Conservation (phyloP, 805 yeast genomes). For the Candida michaelii region DNA sequence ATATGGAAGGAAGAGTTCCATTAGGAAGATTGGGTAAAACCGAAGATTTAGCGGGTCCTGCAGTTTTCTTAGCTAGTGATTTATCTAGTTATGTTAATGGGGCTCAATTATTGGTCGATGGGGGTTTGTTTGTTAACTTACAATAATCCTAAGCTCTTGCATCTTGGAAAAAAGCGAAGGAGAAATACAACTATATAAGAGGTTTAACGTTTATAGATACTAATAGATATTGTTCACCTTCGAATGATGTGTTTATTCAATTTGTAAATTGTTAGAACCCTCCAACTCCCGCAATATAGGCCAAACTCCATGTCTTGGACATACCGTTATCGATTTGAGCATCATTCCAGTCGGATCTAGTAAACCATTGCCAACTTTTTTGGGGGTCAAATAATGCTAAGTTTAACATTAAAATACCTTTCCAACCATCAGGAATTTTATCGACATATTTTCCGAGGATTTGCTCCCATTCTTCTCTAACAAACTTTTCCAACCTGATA, state of each 20-base stretch:
- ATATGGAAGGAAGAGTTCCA: constrained; percentile 43
- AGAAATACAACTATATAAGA: background rate
- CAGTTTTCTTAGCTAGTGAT: constrained; percentile 41
- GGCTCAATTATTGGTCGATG: constrained; percentile 45
- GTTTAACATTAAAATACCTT: constrained; percentile 69
- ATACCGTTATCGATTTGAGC: constrained; percentile 77
- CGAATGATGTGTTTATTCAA: background rate
- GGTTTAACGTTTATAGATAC: background rate
- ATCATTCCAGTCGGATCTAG: constrained; percentile 51
- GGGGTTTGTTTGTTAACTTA: constrained; percentile 46
- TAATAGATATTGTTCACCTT: background rate
- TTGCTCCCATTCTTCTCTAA: constrained; percentile 62
- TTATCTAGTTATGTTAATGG: constrained; percentile 38
- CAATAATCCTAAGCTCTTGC: constrained; percentile 22
- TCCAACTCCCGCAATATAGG: constrained; percentile 62
- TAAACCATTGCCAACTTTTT: constrained; percentile 42
- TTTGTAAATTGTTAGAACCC: constrained; percentile 14
- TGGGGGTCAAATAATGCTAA: constrained; percentile 71
- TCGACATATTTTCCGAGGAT: constrained; percentile 46
- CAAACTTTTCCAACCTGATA: constrained; percentile 54
- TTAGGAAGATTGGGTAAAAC: constrained; percentile 39
- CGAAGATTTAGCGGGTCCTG: constrained; percentile 43
- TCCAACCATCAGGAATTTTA: constrained; percentile 65
- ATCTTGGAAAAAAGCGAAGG: background rate
- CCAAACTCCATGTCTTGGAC: constrained; percentile 82